Percentiles rank a stretch among this genome's conserved stretches.
Conservation (phyloP, 768 basidiomycete genomes). For the Leccinum rimulosum region DNA sequence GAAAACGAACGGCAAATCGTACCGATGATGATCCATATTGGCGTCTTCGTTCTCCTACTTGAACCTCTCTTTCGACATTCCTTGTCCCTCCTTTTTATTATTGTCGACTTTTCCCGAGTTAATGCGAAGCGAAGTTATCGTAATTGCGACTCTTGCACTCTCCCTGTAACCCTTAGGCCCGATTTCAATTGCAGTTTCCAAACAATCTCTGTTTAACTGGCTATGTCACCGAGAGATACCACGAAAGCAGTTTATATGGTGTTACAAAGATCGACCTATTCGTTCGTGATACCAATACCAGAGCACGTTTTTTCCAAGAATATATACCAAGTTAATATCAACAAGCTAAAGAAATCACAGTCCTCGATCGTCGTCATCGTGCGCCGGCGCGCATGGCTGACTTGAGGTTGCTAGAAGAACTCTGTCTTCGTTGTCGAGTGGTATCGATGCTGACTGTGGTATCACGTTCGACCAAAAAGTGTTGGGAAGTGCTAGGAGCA, state of each 20-base stretch:
- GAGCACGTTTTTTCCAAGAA: constrained; percentile 11
- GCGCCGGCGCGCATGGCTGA: constrained; percentile 34
- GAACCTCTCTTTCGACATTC: constrained; percentile 18
- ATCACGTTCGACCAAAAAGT: constrained; percentile 30
- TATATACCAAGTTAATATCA: constrained; percentile 4
- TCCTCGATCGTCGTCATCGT: constrained; percentile 24
- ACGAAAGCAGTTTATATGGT: constrained; percentile 12
- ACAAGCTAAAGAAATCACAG: background rate
- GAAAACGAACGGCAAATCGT: constrained; percentile 60
- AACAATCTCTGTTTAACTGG: constrained; percentile 12
- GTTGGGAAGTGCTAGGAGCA: constrained; percentile 16
- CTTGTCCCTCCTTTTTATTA: constrained; percentile 17
- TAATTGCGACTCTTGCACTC: constrained; percentile 25
- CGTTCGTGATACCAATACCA: constrained; percentile 4
- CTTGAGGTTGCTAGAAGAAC: constrained; percentile 34
- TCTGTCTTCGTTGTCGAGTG: constrained; percentile 29
- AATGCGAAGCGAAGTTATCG: constrained; percentile 25
- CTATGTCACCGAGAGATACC: constrained; percentile 13
- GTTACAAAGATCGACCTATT: constrained; percentile 21
- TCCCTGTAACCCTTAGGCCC: constrained; percentile 24
- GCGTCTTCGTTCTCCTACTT: constrained; percentile 15
- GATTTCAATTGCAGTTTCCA: constrained; percentile 15
- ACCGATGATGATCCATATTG: constrained; percentile 47
- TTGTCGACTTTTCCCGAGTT: constrained; percentile 22
- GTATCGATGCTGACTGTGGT: constrained; percentile 30